Evolutionary conservation across 1,284 basidiomycete genomes (phyloP).

Genomic region (Coniophora puteana): DNA sequence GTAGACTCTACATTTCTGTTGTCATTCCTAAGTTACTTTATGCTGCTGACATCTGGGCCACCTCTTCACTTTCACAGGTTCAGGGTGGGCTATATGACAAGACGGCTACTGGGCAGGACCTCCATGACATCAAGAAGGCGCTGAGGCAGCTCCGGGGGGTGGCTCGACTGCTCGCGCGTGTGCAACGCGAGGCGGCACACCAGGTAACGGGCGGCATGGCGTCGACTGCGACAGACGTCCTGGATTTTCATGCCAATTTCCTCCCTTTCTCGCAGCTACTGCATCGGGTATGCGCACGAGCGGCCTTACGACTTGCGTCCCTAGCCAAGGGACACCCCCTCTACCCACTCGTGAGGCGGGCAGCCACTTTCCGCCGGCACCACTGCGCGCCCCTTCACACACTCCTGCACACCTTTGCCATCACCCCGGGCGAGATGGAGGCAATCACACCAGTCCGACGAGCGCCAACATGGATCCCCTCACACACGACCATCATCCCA

Average conservation of each 20-base stretch:
- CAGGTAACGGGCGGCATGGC: constrained; percentile 16
- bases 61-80: too few relatives aligned
- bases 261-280: constrained; percentile 13
- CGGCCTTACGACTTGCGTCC: constrained; percentile 2
- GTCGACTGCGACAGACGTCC: constrained; percentile 14
- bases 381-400: constrained; percentile 10
- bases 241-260: constrained; percentile 15
- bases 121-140: not conserved
- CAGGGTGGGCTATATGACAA: too few relatives aligned
- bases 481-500: constrained; percentile 1
- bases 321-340: constrained; percentile 9
- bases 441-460: constrained; percentile 4
- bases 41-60: constrained; percentile 11
- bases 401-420: constrained; percentile 3
- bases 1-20: constrained; percentile 8
- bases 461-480: constrained; percentile 3
- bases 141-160: not conserved
- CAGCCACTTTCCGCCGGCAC: not conserved
- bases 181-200: constrained; percentile 13
- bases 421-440: constrained; percentile 6
- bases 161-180: constrained; percentile 4
- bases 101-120: not conserved
- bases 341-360: not conserved
- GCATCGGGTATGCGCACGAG: constrained; percentile 6
- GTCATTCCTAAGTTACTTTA: constrained; percentile 12